A percentile compares a stretch with the other conserved stretches of the same genome.
phyloP scores from a whole-genome alignment of 108 stramenopile genomes.

The Seminavis robusta region DNA sequence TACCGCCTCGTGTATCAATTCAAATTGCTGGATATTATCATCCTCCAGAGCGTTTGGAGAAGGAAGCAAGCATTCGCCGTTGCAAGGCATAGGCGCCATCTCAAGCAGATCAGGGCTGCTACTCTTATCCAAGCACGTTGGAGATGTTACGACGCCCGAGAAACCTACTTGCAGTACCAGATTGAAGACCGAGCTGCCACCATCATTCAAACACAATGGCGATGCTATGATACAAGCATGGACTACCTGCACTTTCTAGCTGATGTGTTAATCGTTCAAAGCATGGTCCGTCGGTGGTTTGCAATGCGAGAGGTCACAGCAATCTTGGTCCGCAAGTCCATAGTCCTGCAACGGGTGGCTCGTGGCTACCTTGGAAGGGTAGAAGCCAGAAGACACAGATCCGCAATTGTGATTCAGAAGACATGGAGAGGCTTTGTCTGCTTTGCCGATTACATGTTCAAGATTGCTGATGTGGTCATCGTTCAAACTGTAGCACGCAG shows the following conservation, averaged over 20 bases:
- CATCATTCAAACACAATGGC: conserved; percentile 21
- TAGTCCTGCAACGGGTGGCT: conserved; percentile 26
- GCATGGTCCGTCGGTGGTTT: conserved; percentile 53
- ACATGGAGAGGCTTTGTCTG: conserved; percentile 63
- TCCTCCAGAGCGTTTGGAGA: conserved; percentile 50
- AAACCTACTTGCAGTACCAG: conserved; percentile 1
- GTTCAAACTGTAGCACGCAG: conserved; percentile 48
- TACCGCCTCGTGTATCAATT: conserved; percentile 47
- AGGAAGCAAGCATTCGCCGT: conserved; percentile 17
- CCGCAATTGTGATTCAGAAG: conserved; percentile 57
- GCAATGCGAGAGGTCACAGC: conserved; percentile 12
- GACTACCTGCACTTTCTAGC: conserved; percentile 67
- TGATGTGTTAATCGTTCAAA: conserved; percentile 69
- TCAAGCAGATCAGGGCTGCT: conserved; percentile 21
- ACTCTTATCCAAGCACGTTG: conserved; percentile 33
- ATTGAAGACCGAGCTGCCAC: neutral
- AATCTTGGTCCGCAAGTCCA: conserved; percentile 1
- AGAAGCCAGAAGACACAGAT: neutral
- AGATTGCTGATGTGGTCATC: conserved; percentile 55
- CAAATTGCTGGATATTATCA: conserved; percentile 54
- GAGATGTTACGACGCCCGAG: conserved; percentile 7
- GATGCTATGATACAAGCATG: conserved; percentile 63
- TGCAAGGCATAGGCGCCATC: neutral
- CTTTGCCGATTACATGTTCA: conserved; percentile 55
- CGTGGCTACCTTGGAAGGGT: neutral